Conservation (phyloP, 352 stramenopile species). For the Phytophthora syringae region DNA sequence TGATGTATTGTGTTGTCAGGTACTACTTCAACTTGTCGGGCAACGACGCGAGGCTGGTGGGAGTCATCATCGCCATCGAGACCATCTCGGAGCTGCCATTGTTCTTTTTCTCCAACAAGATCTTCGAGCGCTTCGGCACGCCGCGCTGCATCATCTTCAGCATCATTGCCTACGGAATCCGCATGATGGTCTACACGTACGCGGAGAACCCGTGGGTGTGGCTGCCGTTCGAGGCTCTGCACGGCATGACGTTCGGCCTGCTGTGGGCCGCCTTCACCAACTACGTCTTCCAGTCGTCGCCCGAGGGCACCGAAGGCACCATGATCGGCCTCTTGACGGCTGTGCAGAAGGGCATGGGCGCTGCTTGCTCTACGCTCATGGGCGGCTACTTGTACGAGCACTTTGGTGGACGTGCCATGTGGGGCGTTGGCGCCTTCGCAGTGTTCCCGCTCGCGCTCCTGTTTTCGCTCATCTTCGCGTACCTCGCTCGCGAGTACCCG, state of each 20-base stretch:
- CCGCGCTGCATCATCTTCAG: conserved; percentile 58
- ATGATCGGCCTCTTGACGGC: conserved; percentile 75
- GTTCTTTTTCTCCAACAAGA: conserved; percentile 79
- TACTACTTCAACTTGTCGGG: conserved; percentile 70
- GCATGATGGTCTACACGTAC: conserved; percentile 69
- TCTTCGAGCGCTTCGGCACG: conserved; percentile 67
- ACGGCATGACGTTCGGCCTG: conserved; percentile 75
- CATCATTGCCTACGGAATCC: conserved; percentile 59
- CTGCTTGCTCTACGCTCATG: conserved; percentile 63
- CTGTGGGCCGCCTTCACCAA: conserved; percentile 82
- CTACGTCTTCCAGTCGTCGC: conserved; percentile 74
- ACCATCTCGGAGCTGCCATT: conserved; percentile 76
- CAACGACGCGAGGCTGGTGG: conserved; percentile 67
- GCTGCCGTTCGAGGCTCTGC: conserved; percentile 69
- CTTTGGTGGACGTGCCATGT: conserved; percentile 66
- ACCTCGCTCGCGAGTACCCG: conserved; percentile 43
- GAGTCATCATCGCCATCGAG: conserved; percentile 70
- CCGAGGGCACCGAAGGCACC: conserved; percentile 66
- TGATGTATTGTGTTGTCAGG: too few relatives aligned
- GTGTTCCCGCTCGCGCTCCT: conserved; percentile 58
- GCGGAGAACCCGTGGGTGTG: conserved; percentile 69
- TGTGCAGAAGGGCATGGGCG: conserved; percentile 72
- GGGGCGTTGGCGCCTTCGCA: conserved; percentile 54
- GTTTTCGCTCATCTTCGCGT: conserved; percentile 54
- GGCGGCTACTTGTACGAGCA: conserved; percentile 79